These are phyloP conservation scores for Nematocida displodere DNA, from an alignment of 371 early-diverging fungal species.

Conservation along the genomic window DNA sequence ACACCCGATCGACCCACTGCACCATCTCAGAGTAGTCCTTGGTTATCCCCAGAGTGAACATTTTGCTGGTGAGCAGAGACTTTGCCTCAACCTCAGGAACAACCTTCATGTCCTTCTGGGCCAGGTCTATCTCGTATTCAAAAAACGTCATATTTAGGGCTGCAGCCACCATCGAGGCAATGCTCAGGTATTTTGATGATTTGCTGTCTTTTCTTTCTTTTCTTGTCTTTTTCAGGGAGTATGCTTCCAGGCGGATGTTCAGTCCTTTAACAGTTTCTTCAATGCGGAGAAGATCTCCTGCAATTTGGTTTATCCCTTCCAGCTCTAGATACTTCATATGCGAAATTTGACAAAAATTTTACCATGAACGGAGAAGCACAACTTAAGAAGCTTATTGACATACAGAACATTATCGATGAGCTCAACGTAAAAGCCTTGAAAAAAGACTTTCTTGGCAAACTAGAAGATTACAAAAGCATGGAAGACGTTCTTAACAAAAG, in stretches of 20 bases:
- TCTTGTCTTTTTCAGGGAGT: slow-evolving; percentile 49
- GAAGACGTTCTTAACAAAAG: slow-evolving; percentile 23
- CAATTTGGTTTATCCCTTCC: slow-evolving; percentile 11
- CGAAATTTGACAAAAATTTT: slow-evolving; percentile 29
- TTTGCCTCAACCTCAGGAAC: slow-evolving; percentile 24
- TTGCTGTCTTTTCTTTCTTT: slow-evolving; percentile 22
- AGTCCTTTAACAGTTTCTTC: slow-evolving; percentile 37
- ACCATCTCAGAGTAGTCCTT: slow-evolving; percentile 40
- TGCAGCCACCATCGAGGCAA: slow-evolving; percentile 31
- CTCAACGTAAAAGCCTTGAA: slow-evolving; percentile 22
- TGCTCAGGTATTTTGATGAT: slow-evolving; percentile 23
- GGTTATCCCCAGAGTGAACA: slow-evolving; percentile 45
- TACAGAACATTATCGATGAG: slow-evolving; percentile 19
- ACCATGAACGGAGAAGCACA: slow-evolving; percentile 25
- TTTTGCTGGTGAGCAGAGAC: slow-evolving; percentile 10
- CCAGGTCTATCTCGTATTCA: slow-evolving; percentile 22
- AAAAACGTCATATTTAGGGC: slow-evolving; percentile 36
- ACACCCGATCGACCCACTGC: slow-evolving; percentile 31
- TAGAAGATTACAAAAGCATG: slow-evolving; percentile 4
- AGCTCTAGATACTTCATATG: slow-evolving; percentile 50
- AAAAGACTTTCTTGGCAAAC: slow-evolving; percentile 6
- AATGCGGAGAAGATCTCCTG: slow-evolving; percentile 16
- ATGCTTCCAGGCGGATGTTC: slow-evolving; percentile 35
- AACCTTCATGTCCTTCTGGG: not conserved
- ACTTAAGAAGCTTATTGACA: slow-evolving; percentile 26